These are phyloP conservation scores for Lolium perenne DNA, from an alignment of 176 grass and related monocot genomes.

Conservation along the genomic window DNA sequence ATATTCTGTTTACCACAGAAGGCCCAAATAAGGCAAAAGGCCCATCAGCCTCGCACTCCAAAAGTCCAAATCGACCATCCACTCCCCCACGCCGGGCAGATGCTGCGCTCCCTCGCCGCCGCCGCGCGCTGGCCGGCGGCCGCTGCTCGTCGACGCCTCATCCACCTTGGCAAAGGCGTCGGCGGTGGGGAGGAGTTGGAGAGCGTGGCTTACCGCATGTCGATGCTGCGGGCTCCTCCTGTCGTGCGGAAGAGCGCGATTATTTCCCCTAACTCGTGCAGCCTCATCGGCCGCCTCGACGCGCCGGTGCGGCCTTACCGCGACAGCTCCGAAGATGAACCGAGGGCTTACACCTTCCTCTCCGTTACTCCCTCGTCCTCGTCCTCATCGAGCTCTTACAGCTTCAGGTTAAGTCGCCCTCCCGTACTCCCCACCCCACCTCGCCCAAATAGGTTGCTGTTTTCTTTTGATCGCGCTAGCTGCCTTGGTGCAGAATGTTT, in stretches of 20 bases:
- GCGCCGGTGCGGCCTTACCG: no score
- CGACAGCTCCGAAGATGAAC: no score
- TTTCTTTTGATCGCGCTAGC: background rate
- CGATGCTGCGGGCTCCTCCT: conserved; percentile 56
- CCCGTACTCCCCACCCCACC: background rate
- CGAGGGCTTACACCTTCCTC: conserved; percentile 27
- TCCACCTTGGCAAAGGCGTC: background rate
- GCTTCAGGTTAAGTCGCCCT: conserved; percentile 11
- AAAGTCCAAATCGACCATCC: background rate
- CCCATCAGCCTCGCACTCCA: background rate
- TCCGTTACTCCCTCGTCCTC: background rate
- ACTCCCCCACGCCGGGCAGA: background rate
- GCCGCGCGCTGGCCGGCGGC: conserved; percentile 4
- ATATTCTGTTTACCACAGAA: background rate
- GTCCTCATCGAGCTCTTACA: conserved; percentile 28
- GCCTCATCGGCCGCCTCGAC: conserved; percentile 53
- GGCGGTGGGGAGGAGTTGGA: conserved; percentile 24
- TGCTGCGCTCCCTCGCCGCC: conserved; percentile 37
- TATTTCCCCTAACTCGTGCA: conserved; percentile 47
- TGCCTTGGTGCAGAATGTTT: background rate
- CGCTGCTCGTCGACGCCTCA: conserved; percentile 27
- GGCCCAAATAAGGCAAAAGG: background rate
- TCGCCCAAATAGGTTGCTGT: background rate
- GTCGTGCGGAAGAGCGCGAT: background rate
- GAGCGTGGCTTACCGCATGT: conserved; percentile 57